Evolutionary conservation across 2,329 filamentous ascomycete genomes (phyloP).

Genomic region (Clarireedia monteithiana): DNA sequence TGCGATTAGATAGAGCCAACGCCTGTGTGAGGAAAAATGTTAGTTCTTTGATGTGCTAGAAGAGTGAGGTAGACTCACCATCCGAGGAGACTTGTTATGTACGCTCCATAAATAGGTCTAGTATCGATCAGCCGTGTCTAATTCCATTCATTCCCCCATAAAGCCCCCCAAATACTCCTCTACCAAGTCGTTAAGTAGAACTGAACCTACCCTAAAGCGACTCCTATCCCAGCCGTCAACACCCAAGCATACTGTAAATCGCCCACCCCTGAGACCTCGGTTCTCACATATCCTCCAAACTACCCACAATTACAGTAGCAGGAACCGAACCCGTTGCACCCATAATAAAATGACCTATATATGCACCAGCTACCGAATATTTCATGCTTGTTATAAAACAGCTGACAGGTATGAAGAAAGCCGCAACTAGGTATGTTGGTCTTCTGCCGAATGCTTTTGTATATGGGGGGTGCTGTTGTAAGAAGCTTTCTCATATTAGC

Average conservation of each 20-base stretch:
- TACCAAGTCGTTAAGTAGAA: too few relatives aligned
- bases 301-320: slow-evolving; percentile 38
- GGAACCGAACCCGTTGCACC: slow-evolving; percentile 41
- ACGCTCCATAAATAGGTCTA: slow-evolving; percentile 37
- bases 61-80: slow-evolving; percentile 28
- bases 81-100: slow-evolving; percentile 31
- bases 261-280: slow-evolving; percentile 38
- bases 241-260: slow-evolving; percentile 39
- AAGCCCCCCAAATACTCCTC: too few relatives aligned
- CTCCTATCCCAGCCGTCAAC: slow-evolving; percentile 34
- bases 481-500: background rate
- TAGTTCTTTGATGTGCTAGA: background rate
- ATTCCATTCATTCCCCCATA: background rate
- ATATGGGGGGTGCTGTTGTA: slow-evolving; percentile 24
- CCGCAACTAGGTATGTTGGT: slow-evolving; percentile 30
- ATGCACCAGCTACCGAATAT: slow-evolving; percentile 30
- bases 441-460: slow-evolving; percentile 33
- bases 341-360: slow-evolving; percentile 36
- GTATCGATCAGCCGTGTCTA: slow-evolving; percentile 9
- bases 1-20: slow-evolving; percentile 37
- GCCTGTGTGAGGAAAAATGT: slow-evolving; percentile 23
- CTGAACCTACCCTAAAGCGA: slow-evolving; percentile 23
- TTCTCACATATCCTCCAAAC: slow-evolving; percentile 43
- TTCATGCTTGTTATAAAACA: slow-evolving; percentile 34
- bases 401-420: slow-evolving; percentile 28